A percentile compares a stretch with the other conserved stretches of the same genome.
These are phyloP conservation scores for Beauveria sp. DNA, from an alignment of 2,329 filamentous ascomycete genomes.

Conservation along the genomic window DNA sequence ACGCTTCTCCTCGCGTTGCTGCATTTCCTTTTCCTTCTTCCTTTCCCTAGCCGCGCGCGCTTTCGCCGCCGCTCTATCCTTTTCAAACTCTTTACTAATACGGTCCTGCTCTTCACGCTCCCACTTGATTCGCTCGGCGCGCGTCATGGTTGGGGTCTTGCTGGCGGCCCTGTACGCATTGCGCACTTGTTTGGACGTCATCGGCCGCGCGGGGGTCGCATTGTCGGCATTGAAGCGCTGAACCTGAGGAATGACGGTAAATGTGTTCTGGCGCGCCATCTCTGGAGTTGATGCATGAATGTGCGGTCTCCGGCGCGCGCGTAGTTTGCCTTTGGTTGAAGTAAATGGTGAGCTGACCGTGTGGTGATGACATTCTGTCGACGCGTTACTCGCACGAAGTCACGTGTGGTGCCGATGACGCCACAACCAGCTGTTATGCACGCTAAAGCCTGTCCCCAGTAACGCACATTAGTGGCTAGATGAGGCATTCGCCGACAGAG, in stretches of 20 bases:
- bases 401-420: conserved; percentile 8
- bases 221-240: conserved; percentile 15
- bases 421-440: too few relatives aligned
- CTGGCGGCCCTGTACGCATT: conserved; percentile 31
- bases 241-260: conserved; percentile 34
- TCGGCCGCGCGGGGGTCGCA: conserved; percentile 22
- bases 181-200: conserved; percentile 36
- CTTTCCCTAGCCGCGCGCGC: conserved; percentile 45
- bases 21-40: conserved; percentile 45
- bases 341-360: not conserved
- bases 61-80: conserved; percentile 38
- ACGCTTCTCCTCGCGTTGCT: conserved; percentile 42
- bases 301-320: not conserved
- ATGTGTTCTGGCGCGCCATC: conserved; percentile 36
- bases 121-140: conserved; percentile 30
- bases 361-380: not conserved
- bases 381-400: conserved; percentile 13
- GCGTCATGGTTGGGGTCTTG: conserved; percentile 28
- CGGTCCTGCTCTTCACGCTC: conserved; percentile 45
- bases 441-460: too few relatives aligned
- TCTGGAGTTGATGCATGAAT: conserved; percentile 5
- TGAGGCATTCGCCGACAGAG: not conserved
- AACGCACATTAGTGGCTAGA: not conserved
- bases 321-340: not conserved
- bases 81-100: conserved; percentile 45